Base-by-base conservation (phyloP, 805 yeast genomes). In the Ogataea paradorogensis region DNA sequence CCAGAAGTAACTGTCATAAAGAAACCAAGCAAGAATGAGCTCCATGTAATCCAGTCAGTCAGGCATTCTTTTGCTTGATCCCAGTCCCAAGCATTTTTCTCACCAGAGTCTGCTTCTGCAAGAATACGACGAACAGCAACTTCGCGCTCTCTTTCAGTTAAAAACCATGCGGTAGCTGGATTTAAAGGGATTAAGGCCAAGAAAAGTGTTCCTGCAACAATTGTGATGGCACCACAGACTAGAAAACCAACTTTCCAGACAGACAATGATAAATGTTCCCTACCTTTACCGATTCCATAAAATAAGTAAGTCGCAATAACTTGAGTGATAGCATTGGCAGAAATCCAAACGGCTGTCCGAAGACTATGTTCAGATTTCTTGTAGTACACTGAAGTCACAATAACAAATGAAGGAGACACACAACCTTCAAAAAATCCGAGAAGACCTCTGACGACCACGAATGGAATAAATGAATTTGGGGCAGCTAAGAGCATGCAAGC, bases 181-280 rank as follows among this genome's bases (percentile, higher is more conserved):
- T 83, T 42, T 78, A 56, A 58, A 70, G 78, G 48, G 71, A 55
- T 32, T 56, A 60, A 47, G 21, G 20, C 6, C 13, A 8, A 27
- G 74, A 67, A 15, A 65, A 45, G 28, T 24, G 43, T 33, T 5
- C 84, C 84, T 15, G 77, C 53, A 9, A 71, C 53, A 3, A 79
- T 56, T 3, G 85, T 80, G 44, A 76, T 65, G 9, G 67, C 59
- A 20, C 90, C 91, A 31, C 76, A 70, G 24, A 80, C 66, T 35
- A 82, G 58, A 55, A 74, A 82, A 5, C 79, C 58, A 10, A 76
- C 58, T 51, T 74, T 77, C 89, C 89, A 83, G 3, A 80, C 67
- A 4, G 58, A 66, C 5, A 78, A 57, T 14, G 69, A 74, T 69
- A 75, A 66, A 5, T 45, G 27, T 10, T 32, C 27, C 14, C 39